A percentile compares a stretch with the other conserved stretches of the same genome.
phyloP scores from a whole-genome alignment of 2,329 filamentous ascomycete genomes.

The Cladosporium phlei region DNA sequence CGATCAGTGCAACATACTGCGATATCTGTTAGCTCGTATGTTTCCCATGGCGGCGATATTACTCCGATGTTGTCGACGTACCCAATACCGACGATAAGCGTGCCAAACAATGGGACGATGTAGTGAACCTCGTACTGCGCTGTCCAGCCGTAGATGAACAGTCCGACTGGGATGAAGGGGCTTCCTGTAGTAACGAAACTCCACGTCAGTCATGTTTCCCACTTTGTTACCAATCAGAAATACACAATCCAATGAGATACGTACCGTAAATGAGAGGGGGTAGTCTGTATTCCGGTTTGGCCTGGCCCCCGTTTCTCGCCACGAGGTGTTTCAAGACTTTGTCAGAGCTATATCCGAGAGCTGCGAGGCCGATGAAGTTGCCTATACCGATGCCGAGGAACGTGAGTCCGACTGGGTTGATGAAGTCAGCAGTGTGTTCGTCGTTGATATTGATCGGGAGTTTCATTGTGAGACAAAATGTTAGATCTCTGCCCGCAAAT shows the following conservation, averaged over 20 bases:
- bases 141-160: slow-evolving; percentile 57
- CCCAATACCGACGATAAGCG: slow-evolving; percentile 43
- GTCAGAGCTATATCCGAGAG: slow-evolving; percentile 35
- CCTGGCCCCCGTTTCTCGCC: slow-evolving; percentile 24
- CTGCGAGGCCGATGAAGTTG: slow-evolving; percentile 36
- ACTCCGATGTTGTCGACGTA: no score
- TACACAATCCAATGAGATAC: slow-evolving; percentile 47
- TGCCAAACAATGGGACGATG: slow-evolving; percentile 53
- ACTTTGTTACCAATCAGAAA: no score
- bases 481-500: no score
- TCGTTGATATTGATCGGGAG: slow-evolving; percentile 27
- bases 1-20: no score
- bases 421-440: no score
- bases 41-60: no score
- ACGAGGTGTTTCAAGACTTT: slow-evolving; percentile 29
- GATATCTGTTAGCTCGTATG: no score
- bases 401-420: slow-evolving; percentile 50
- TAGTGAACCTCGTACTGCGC: slow-evolving; percentile 45
- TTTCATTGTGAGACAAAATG: no score
- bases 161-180: slow-evolving; percentile 38
- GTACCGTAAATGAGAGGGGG: slow-evolving; percentile 54
- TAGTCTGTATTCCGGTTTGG: slow-evolving; percentile 56
- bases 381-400: slow-evolving; percentile 52
- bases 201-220: no score
- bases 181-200: no score